Base-by-base conservation (phyloP, 2,329 filamentous ascomycete genomes). In the Nannizzia gypsea region DNA sequence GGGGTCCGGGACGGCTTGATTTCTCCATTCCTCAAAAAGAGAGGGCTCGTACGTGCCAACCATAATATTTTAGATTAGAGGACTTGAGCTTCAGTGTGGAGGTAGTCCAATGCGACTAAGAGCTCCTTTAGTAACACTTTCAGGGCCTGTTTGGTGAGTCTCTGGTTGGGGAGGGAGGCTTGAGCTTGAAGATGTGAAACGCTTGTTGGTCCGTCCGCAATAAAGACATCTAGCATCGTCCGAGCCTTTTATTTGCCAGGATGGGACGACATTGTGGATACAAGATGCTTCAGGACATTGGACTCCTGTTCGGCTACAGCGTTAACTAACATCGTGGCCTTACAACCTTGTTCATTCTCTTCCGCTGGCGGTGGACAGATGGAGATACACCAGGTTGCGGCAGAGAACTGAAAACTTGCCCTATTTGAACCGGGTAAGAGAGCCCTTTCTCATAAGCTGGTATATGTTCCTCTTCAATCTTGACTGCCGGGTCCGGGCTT, bases 41-140 rank as follows among this genome's bases (percentile, higher is more conserved):
- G 60, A 61, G 1, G 63, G 62, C 24, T 66, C 60, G 20, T 63
- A 60, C 66, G 61, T 26, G 61, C 61, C 63, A 66, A 64, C 8
- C 50, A 75, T 66, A 24, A 75, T 72, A 61, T 75, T 74, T 73
- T 69, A 4, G 1, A 26, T 61, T 62, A 54, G 6, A 62, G 42
- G 20, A 63, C 44, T 36, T 62, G 38, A 6, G 56, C n/a, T 26
- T 63, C 60, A 13, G 60, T 38, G 38, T 62, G 59, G 24, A 61
- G 42, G 44, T 50, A 61, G 58, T 60, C 59, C 15, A 63, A 54
- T 9, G 42, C 31, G 3, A 54, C 26, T 6, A 61, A 40, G 6
- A 62, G 58, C 31, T 61, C 46, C 20, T 9, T 22, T 4, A 63
- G 48, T 46, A 59, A n/a, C 15, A n/a, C n/a, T 26, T 59, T 60